phyloP scores from a whole-genome alignment of 129 eudicot genomes.

The Saussurea involucrata region DNA sequence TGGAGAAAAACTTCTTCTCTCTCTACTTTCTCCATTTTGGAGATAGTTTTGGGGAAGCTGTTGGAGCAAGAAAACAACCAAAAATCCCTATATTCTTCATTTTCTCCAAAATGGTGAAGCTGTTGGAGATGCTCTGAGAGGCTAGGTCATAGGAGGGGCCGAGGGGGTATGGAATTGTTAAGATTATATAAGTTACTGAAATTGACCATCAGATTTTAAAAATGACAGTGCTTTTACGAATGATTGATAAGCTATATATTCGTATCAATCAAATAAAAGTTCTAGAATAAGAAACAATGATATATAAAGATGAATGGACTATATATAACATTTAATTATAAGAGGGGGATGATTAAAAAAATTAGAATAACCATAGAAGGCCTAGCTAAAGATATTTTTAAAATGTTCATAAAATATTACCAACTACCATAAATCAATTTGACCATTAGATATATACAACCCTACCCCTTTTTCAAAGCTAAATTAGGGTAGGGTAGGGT shows the following conservation, averaged over 20 bases:
- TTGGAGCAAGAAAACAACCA: no score
- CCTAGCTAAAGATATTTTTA: not conserved
- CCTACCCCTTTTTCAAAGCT: not conserved
- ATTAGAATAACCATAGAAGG: not conserved
- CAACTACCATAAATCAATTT: not conserved
- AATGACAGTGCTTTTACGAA: not conserved
- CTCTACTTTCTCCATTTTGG: no score
- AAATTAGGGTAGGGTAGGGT: not conserved
- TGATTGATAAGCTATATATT: no score
- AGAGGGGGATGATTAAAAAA: not conserved
- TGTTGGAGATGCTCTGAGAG: no score
- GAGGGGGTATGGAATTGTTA: no score
- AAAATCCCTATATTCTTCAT: no score
- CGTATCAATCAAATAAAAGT: not conserved
- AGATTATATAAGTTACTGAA: no score
- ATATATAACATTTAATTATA: not conserved
- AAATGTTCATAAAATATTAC: not conserved
- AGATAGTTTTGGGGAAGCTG: no score
- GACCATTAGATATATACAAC: not conserved
- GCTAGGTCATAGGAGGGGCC: no score
- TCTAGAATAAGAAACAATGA: not conserved
- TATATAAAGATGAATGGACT: not conserved
- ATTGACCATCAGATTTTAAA: no score
- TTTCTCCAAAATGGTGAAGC: no score
- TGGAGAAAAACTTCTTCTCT: no score